Evolutionary conservation across 768 basidiomycete genomes (phyloP), one percentile per base, ranked within the genome.

Genomic region (Saitozyma sp.): DNA sequence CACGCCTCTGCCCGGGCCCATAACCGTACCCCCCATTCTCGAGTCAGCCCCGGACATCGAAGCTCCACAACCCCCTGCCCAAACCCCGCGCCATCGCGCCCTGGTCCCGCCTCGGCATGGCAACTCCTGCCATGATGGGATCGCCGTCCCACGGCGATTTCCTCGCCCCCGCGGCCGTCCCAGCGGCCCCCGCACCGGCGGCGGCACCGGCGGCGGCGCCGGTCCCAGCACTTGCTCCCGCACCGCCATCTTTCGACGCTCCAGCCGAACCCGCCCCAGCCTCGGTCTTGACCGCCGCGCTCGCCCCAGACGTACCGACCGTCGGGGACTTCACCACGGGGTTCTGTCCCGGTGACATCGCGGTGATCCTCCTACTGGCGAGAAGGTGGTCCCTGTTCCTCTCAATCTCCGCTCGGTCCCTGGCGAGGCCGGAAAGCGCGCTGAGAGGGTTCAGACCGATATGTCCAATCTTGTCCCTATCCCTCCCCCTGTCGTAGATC

Each of bases 381-480:
- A 76, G 56, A 6, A 76, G 50, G 17, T 73, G 50, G 62, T 76
- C 74, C 20, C 74, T 50, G 55, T 76, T 75, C 16, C 69, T 50
- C 43, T 75, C 74, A 4, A 69, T 69, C 56, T 75, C 74, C 4
- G 59, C 64, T 42, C 59, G 58, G 19, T 40, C 19, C 16, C 20
- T 8, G 19, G 16, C 20, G 39, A 38, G 16, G 4, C 19, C 17
- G 4, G 20, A 29, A 29, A 29, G 29, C 29, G 29, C 29, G 29
- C 29, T 29, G 5, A 29, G 29, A 2, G 29, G 29, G 5, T 29
- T 29, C 29, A 29, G 29, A 29, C 29, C 29, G 29, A 29, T 29
- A 5, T 29, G 29, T 2, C 29, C 29, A 29, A 29, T 29, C 29
- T 29, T 29, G 29, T 29, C 29, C 29, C 29, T 29, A 29, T 29